Evolutionary conservation across 768 basidiomycete genomes (phyloP).

Genomic region (Myochromella boudieri): DNA sequence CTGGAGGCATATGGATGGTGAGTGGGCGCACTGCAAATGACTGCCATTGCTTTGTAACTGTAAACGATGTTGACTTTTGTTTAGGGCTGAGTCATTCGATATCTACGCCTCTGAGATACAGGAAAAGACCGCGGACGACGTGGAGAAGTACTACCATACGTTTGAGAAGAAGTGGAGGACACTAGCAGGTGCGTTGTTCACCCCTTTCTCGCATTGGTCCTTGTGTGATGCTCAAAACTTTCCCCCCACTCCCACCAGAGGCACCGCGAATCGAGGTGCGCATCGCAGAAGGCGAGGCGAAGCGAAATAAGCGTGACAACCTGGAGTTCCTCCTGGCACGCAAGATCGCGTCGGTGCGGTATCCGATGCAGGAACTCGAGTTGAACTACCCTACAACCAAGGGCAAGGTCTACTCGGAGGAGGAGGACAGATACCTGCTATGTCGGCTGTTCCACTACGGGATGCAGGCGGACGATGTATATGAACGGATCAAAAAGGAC

Average conservation of each 20-base stretch:
- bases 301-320: slow-evolving; percentile 83
- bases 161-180: slow-evolving; percentile 92
- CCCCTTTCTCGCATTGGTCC: neutral
- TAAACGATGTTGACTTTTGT: neutral
- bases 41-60: neutral
- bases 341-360: slow-evolving; percentile 81
- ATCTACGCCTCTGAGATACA: slow-evolving; percentile 80
- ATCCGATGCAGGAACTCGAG: slow-evolving; percentile 97
- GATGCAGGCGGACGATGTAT: slow-evolving; percentile 84
- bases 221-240: neutral
- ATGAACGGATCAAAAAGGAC: slow-evolving; percentile 94
- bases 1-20: slow-evolving; percentile 73
- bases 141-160: slow-evolving; percentile 73
- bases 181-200: slow-evolving; percentile 70
- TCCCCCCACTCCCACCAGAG: slow-evolving; percentile 42
- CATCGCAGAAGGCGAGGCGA: slow-evolving; percentile 86
- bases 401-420: slow-evolving; percentile 95
- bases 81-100: slow-evolving; percentile 63
- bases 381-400: slow-evolving; percentile 95
- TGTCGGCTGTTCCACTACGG: slow-evolving; percentile 90
- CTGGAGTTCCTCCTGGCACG: slow-evolving; percentile 74
- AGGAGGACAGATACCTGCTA: slow-evolving; percentile 94
- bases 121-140: slow-evolving; percentile 78
- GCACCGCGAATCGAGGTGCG: slow-evolving; percentile 79
- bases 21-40: no score